These are phyloP conservation scores for Wickerhamiella pararugosa DNA, from an alignment of 1,139 yeast genomes.

Conservation along the genomic window DNA sequence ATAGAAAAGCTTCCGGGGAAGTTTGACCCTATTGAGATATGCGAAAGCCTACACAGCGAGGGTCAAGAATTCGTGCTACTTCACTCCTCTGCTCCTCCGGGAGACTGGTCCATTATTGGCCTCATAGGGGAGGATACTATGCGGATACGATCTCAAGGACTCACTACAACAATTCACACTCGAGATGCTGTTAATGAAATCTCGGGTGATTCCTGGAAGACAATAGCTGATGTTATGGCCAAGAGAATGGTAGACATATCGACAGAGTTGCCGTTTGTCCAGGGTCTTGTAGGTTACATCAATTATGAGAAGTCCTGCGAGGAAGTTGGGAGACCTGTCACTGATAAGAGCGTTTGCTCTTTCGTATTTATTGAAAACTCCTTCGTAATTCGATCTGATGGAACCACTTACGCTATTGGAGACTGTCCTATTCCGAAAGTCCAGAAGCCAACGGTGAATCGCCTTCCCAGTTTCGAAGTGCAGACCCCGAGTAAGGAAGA, in stretches of 20 bases:
- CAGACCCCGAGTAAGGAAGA: conserved; percentile 39
- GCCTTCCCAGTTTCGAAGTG: conserved; percentile 21
- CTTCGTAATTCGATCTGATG: conserved; percentile 38
- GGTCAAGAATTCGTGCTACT: conserved; percentile 38
- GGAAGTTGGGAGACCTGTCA: not conserved
- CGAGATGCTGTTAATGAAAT: conserved; percentile 7
- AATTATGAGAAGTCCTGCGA: conserved; percentile 44
- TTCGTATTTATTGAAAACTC: conserved; percentile 56
- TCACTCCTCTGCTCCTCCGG: conserved; percentile 68
- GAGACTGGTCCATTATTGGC: conserved; percentile 79
- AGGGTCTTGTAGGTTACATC: conserved; percentile 75
- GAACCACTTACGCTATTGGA: conserved; percentile 41
- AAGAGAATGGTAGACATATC: conserved; percentile 18
- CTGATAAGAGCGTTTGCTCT: conserved; percentile 7
- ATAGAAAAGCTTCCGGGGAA: not conserved
- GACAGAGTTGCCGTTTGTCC: conserved; percentile 52
- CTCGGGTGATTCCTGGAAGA: conserved; percentile 32
- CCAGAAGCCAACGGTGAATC: not conserved
- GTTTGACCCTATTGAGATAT: conserved; percentile 23
- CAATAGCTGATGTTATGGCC: conserved; percentile 37
- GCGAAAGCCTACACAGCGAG: conserved; percentile 30
- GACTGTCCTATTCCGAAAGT: conserved; percentile 18
- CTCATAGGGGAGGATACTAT: conserved; percentile 43
- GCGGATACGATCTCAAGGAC: conserved; percentile 44
- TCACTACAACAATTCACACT: conserved; percentile 9